phyloP scores from a whole-genome alignment of 768 basidiomycete genomes.

The Phanerodontia chrysosporium region DNA sequence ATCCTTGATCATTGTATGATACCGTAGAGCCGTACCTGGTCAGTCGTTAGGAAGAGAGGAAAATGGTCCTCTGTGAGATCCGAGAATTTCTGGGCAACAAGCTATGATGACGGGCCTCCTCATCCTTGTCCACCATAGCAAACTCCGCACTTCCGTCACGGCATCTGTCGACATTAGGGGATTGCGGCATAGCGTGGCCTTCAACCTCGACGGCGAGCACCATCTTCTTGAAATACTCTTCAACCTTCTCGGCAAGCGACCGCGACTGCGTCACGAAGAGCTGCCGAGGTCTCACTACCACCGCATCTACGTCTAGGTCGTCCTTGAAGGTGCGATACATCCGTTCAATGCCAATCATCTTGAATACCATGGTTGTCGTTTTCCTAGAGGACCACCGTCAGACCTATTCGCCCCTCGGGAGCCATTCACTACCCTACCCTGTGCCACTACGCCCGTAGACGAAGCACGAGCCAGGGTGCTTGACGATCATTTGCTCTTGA shows the following conservation, averaged over 20 bases:
- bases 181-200: not conserved
- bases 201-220: not conserved
- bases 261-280: constrained; percentile 26
- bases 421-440: constrained; percentile 36
- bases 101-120: constrained; percentile 32
- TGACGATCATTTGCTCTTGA: constrained; percentile 51
- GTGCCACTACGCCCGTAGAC: constrained; percentile 60
- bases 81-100: constrained; percentile 48
- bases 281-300: constrained; percentile 17
- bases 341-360: constrained; percentile 21
- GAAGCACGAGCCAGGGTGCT: constrained; percentile 55
- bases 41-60: constrained; percentile 55
- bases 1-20: not conserved
- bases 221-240: constrained; percentile 21
- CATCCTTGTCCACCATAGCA: constrained; percentile 35
- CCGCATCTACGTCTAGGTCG: not conserved
- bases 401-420: not conserved
- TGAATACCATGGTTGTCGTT: constrained; percentile 27
- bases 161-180: no score
- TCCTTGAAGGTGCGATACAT: not conserved
- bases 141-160: not conserved
- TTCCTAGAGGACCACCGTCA: constrained; percentile 4
- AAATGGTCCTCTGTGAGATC: constrained; percentile 53
- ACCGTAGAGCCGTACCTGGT: not conserved
- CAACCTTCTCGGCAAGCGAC: constrained; percentile 23